Conservation (phyloP, 2,329 filamentous ascomycete species). For the Paraphoma chrysanthemicola region DNA sequence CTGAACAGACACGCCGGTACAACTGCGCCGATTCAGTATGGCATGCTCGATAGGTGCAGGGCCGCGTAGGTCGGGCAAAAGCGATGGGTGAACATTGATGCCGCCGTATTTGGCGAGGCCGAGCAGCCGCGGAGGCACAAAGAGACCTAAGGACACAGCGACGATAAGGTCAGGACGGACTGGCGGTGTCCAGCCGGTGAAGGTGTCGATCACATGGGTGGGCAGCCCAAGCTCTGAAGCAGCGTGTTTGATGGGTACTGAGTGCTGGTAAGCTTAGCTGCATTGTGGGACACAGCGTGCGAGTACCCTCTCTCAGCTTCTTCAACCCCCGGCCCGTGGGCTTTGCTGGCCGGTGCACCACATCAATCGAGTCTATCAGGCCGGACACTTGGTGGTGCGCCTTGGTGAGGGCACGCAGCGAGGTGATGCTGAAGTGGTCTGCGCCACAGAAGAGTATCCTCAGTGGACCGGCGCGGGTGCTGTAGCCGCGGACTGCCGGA, state of each 20-base stretch:
- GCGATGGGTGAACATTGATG: conserved; percentile 90
- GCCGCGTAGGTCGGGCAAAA: conserved; percentile 85
- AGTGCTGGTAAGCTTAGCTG: conserved; percentile 14
- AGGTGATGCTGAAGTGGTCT: conserved; percentile 84
- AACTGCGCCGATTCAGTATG: conserved; percentile 67
- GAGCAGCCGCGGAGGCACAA: conserved; percentile 81
- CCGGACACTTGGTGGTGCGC: conserved; percentile 56
- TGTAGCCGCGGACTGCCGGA: background rate
- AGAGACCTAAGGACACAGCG: conserved; percentile 92
- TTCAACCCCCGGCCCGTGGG: conserved; percentile 77
- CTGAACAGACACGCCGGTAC: conserved; percentile 83
- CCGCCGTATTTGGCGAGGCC: conserved; percentile 78
- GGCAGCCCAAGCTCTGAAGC: conserved; percentile 70
- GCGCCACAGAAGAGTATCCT: conserved; percentile 94
- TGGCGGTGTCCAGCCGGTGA: conserved; percentile 73
- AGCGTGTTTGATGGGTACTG: conserved; percentile 73
- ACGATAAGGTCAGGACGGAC: conserved; percentile 73
- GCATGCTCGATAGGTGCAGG: conserved; percentile 86
- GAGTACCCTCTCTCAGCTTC: conserved; percentile 68
- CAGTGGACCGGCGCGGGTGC: conserved; percentile 59
- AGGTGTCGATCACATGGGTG: conserved; percentile 80
- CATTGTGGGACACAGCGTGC: background rate
- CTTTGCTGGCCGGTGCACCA: conserved; percentile 83
- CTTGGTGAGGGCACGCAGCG: conserved; percentile 71
- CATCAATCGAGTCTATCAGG: conserved; percentile 73